A percentile compares a stretch with the other conserved stretches of the same genome.
Evolutionary conservation across 495 filamentous ascomycete genomes (phyloP).

Genomic region (Penicillium pancosmium): DNA sequence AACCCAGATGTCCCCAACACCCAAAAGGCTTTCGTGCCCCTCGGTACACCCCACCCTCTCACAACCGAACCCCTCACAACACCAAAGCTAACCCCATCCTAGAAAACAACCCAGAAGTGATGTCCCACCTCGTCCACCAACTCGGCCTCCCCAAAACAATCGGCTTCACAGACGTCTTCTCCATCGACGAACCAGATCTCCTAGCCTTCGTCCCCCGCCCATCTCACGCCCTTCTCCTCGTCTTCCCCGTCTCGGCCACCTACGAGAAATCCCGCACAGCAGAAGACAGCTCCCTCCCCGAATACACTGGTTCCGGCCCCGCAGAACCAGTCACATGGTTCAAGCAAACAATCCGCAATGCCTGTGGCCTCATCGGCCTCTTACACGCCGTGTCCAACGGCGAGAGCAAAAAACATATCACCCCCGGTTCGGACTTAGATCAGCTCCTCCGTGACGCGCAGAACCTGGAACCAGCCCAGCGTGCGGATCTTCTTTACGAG

Average conservation of each 20-base stretch:
- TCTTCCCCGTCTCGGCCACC: conserved; percentile 74
- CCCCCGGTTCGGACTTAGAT: conserved; percentile 50
- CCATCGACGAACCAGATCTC: conserved; percentile 75
- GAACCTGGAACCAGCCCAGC: conserved; percentile 46
- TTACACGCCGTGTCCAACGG: conserved; percentile 75
- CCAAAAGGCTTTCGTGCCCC: conserved; percentile 54
- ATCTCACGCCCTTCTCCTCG: conserved; percentile 78
- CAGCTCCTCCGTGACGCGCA: conserved; percentile 49
- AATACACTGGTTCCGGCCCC: conserved; percentile 54
- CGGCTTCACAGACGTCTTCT: conserved; percentile 81
- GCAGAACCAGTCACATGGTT: conserved; percentile 78
- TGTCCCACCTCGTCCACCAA: conserved; percentile 72
- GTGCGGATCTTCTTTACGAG: conserved; percentile 74
- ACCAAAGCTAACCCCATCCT: neutral
- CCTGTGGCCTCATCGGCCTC: conserved; percentile 83
- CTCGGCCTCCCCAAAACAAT: conserved; percentile 71
- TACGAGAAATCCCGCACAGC: conserved; percentile 67
- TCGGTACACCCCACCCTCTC: conserved; percentile 34
- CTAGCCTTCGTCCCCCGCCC: conserved; percentile 83
- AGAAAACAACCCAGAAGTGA: conserved; percentile 78
- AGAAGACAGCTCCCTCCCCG: conserved; percentile 61
- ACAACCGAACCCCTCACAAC: conserved; percentile 11
- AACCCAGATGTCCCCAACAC: conserved; percentile 39
- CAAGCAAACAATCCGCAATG: conserved; percentile 86
- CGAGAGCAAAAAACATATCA: conserved; percentile 45